Percentiles rank a stretch among this genome's conserved stretches.
Evolutionary conservation across 331 rosid genomes (phyloP).

Genomic region (Prunus yedoensis): DNA sequence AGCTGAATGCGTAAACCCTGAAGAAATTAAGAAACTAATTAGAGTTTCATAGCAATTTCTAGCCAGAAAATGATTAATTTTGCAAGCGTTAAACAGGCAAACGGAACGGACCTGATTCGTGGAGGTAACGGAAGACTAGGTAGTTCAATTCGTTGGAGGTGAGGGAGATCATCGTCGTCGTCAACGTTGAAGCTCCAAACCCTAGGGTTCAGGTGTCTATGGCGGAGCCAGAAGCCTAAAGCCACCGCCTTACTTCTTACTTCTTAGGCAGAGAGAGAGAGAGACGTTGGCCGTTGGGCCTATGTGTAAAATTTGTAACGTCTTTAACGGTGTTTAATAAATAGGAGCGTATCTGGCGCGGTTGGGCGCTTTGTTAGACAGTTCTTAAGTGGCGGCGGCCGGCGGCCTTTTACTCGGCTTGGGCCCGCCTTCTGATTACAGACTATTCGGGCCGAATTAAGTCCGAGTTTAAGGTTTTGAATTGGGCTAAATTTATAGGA

Average conservation of each 20-base stretch:
- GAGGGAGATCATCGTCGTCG: slow-evolving; percentile 53
- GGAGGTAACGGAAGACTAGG: slow-evolving; percentile 82
- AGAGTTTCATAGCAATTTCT: background rate
- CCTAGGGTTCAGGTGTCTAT: background rate
- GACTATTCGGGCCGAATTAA: too few relatives aligned
- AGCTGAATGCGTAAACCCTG: slow-evolving; percentile 88
- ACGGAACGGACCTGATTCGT: slow-evolving; percentile 67
- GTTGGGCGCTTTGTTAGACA: background rate
- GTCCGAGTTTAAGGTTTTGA: too few relatives aligned
- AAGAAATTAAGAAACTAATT: slow-evolving; percentile 5
- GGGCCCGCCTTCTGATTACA: background rate
- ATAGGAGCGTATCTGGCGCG: background rate
- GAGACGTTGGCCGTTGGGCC: slow-evolving; percentile 22
- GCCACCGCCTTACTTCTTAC: background rate
- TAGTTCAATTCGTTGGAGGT: slow-evolving; percentile 83
- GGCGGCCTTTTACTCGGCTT: background rate
- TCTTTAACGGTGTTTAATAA: background rate
- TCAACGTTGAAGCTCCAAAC: slow-evolving; percentile 6
- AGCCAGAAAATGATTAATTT: background rate
- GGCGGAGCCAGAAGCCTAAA: background rate
- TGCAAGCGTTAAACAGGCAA: background rate
- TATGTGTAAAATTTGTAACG: background rate
- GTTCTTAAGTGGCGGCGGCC: background rate
- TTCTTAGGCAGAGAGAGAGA: background rate
- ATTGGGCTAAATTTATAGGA: too few relatives aligned